A percentile compares a stretch with the other conserved stretches of the same genome.
phyloP scores from a whole-genome alignment of 345 rosid species.

The Adansonia digitata region DNA sequence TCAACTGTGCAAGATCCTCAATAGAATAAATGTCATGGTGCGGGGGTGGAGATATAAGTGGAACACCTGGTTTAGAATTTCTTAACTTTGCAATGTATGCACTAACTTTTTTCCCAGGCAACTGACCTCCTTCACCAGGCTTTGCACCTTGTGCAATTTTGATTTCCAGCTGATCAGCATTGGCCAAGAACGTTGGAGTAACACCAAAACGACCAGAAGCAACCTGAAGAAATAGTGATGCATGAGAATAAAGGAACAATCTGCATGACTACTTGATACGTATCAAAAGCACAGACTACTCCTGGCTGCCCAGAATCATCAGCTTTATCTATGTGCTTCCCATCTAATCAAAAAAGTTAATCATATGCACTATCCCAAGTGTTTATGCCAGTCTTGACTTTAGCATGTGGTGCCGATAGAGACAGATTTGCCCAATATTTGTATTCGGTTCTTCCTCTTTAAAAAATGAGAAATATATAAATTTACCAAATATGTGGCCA shows the following conservation, averaged over 20 bases:
- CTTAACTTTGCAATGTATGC: constrained; percentile 95
- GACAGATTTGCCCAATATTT: neutral
- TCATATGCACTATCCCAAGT: neutral
- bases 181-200: constrained; percentile 93
- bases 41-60: constrained; percentile 98
- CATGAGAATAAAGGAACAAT: constrained; percentile 1
- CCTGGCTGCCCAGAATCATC: neutral
- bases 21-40: constrained; percentile 97
- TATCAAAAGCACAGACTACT: neutral
- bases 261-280: neutral
- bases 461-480: neutral
- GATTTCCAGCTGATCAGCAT: constrained; percentile 92
- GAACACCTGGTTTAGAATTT: constrained; percentile 98
- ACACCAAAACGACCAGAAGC: constrained; percentile 99
- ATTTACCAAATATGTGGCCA: neutral
- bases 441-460: neutral
- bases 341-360: neutral
- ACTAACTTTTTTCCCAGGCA: constrained; percentile 98
- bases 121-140: constrained; percentile 98
- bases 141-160: constrained; percentile 99
- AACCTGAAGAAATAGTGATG: constrained; percentile 47
- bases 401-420: neutral
- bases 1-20: constrained; percentile 97
- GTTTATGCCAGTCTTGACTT: neutral
- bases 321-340: neutral